A percentile compares a stretch with the other conserved stretches of the same genome.
Conservation (phyloP, 805 yeast genomes). For the Sugiyamaella floridensis region DNA sequence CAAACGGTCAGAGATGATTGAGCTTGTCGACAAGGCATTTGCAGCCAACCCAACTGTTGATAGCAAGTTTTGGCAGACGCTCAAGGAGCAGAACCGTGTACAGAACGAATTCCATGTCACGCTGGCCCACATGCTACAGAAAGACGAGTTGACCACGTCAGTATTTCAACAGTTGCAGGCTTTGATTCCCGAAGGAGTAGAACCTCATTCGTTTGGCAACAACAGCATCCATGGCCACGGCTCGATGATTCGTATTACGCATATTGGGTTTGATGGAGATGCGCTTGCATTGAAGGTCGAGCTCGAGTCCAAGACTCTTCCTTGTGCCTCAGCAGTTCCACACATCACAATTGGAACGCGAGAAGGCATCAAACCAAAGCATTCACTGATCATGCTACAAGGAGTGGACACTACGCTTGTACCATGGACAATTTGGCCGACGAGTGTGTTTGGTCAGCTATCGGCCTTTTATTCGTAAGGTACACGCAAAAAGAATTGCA, state of each 20-base stretch:
- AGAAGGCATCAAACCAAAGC: conserved; percentile 41
- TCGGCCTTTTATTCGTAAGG: conserved; percentile 6
- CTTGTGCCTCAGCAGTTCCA: conserved; percentile 39
- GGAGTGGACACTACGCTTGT: conserved; percentile 1
- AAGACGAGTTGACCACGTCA: conserved; percentile 1
- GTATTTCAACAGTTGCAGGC: conserved; percentile 2
- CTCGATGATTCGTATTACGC: conserved; percentile 35
- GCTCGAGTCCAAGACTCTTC: conserved; percentile 18
- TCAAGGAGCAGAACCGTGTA: conserved; percentile 9
- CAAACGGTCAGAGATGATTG: conserved; percentile 1
- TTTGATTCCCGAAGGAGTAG: neutral
- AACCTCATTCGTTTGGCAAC: neutral
- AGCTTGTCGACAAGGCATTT: conserved; percentile 21
- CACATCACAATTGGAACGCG: conserved; percentile 74
- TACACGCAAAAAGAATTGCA: neutral
- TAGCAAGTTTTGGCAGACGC: conserved; percentile 9
- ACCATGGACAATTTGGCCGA: conserved; percentile 19
- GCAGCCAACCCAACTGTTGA: conserved; percentile 7
- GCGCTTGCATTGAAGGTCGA: conserved; percentile 51
- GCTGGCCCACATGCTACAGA: conserved; percentile 22
- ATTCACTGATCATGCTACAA: conserved; percentile 41
- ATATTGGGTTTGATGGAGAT: conserved; percentile 44
- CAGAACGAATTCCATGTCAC: conserved; percentile 30
- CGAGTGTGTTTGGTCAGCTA: conserved; percentile 10
- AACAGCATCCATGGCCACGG: neutral